These are phyloP conservation scores for Phytophthora megakarya DNA, from an alignment of 352 stramenopile species.

Conservation along the genomic window DNA sequence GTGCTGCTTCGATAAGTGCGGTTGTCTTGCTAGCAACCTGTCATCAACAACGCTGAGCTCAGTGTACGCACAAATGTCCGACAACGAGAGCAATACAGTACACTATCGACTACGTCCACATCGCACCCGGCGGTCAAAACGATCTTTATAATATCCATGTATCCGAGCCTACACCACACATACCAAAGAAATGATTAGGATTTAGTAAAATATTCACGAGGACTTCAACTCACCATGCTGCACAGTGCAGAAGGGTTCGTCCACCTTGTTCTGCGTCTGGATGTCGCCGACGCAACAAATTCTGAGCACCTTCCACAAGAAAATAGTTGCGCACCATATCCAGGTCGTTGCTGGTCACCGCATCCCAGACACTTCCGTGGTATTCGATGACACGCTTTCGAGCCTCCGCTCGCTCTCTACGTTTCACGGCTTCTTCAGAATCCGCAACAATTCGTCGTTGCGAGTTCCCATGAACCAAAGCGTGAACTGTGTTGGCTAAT, in stretches of 20 bases:
- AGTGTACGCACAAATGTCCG: no score
- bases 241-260: slow-evolving; percentile 65
- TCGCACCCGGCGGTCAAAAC: slow-evolving; percentile 51
- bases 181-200: no score
- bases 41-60: background rate
- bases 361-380: slow-evolving; percentile 60
- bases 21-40: slow-evolving; percentile 59
- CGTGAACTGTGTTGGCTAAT: slow-evolving; percentile 1
- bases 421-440: slow-evolving; percentile 35
- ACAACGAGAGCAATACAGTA: slow-evolving; percentile 12
- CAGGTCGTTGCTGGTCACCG: slow-evolving; percentile 46
- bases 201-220: background rate
- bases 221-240: slow-evolving; percentile 49
- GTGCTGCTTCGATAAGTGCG: slow-evolving; percentile 62
- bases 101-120: slow-evolving; percentile 62
- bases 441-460: slow-evolving; percentile 18
- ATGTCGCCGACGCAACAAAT: slow-evolving; percentile 47
- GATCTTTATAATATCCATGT: slow-evolving; percentile 38
- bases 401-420: slow-evolving; percentile 57
- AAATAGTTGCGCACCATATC: slow-evolving; percentile 66
- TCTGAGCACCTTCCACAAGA: slow-evolving; percentile 56
- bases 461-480: background rate
- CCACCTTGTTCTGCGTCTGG: slow-evolving; percentile 54
- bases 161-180: slow-evolving; percentile 34
- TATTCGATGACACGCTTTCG: slow-evolving; percentile 63